Percentiles rank a stretch among this genome's conserved stretches.
These are phyloP conservation scores for Phytophthora sp. DNA, from an alignment of 352 stramenopile species.

Conservation along the genomic window DNA sequence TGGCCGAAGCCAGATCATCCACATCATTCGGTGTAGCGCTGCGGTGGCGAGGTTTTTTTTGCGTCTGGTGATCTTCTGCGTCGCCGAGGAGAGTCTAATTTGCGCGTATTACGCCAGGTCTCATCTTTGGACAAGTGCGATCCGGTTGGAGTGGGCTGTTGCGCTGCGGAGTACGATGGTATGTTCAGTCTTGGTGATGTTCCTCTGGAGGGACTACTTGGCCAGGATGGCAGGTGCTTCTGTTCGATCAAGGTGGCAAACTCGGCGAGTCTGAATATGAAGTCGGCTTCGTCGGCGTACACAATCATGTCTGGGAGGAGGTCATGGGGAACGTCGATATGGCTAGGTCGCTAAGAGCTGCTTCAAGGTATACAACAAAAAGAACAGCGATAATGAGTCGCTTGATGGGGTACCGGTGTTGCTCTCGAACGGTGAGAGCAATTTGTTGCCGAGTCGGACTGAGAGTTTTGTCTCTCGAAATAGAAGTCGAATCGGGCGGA, in stretches of 20 bases:
- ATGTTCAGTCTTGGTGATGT: constrained; percentile 18
- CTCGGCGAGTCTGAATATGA: background rate
- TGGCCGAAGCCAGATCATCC: constrained; percentile 12
- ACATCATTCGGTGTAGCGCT: constrained; percentile 8
- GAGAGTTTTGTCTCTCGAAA: background rate
- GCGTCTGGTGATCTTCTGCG: constrained; percentile 8
- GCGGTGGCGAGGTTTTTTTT: constrained; percentile 9
- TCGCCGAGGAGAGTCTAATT: constrained; percentile 12
- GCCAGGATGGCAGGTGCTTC: constrained; percentile 8
- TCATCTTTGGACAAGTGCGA: constrained; percentile 3
- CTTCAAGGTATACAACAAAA: constrained; percentile 20
- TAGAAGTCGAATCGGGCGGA: constrained; percentile 5
- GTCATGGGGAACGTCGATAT: constrained; percentile 7
- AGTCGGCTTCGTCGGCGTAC: constrained; percentile 6
- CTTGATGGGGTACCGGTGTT: constrained; percentile 7
- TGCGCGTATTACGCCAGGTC: constrained; percentile 11
- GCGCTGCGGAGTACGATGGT: constrained; percentile 8
- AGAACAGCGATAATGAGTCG: constrained; percentile 7
- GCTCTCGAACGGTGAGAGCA: constrained; percentile 18
- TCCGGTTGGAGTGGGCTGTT: background rate
- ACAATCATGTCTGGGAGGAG: constrained; percentile 16
- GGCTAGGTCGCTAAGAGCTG: too few species aligned
- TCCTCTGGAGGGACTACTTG: constrained; percentile 15
- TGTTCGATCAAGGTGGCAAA: background rate
- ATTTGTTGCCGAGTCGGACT: background rate